These are phyloP conservation scores for Tricholoma terreum DNA, from an alignment of 768 basidiomycete genomes.

Conservation along the genomic window DNA sequence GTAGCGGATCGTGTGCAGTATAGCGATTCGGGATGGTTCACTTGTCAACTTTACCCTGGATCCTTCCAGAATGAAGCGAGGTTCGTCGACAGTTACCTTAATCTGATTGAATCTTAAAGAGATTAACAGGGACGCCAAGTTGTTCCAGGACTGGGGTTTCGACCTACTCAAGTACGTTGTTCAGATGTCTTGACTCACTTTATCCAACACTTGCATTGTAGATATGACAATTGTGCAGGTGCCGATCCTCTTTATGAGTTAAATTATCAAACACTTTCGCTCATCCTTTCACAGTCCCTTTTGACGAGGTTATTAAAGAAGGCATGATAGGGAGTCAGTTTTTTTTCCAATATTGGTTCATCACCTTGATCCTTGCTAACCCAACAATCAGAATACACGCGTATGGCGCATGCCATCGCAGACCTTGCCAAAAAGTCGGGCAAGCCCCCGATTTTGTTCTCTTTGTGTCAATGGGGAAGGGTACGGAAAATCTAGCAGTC, in stretches of 20 bases:
- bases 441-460: conserved; percentile 51
- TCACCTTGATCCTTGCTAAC: background rate
- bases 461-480: conserved; percentile 66
- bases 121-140: conserved; percentile 44
- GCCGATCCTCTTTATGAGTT: conserved; percentile 9
- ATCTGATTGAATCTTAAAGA: too few species aligned
- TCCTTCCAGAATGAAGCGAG: conserved; percentile 53
- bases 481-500: conserved; percentile 29
- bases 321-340: conserved; percentile 54
- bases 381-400: conserved; percentile 36
- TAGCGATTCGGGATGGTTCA: conserved; percentile 64
- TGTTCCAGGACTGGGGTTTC: conserved; percentile 65
- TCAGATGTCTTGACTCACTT: background rate
- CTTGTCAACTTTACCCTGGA: conserved; percentile 65
- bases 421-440: conserved; percentile 43
- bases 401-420: conserved; percentile 59
- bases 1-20: conserved; percentile 31
- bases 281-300: conserved; percentile 40
- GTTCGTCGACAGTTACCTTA: background rate
- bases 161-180: conserved; percentile 58
- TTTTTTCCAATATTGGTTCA: background rate
- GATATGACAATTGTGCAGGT: conserved; percentile 58
- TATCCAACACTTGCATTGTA: conserved; percentile 7
- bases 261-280: background rate
- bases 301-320: conserved; percentile 52